These are phyloP conservation scores for Calycina herbarum DNA, from an alignment of 2,329 filamentous ascomycete genomes.

Conservation along the genomic window DNA sequence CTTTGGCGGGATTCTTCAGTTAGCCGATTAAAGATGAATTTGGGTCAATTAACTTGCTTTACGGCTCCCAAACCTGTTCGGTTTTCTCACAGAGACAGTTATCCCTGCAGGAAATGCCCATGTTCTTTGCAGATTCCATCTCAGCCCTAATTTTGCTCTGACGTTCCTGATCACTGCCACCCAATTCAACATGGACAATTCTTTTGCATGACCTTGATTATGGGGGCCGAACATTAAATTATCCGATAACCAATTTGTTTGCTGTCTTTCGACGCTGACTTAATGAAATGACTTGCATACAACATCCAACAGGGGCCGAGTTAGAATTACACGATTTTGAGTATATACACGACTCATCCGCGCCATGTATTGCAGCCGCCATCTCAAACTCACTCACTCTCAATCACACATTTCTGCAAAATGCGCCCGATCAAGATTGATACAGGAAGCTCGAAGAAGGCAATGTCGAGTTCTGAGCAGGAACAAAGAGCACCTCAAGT, in stretches of 20 bases:
- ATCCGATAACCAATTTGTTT: constrained; percentile 8
- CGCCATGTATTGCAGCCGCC: neutral
- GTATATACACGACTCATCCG: neutral
- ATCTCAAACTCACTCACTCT: neutral
- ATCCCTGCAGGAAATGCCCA: neutral
- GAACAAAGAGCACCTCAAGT: constrained; percentile 24
- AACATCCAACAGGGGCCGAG: constrained; percentile 3
- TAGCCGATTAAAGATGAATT: neutral
- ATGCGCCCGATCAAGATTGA: constrained; percentile 12
- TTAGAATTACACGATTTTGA: neutral
- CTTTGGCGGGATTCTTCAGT: neutral
- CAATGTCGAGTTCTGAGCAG: constrained; percentile 8
- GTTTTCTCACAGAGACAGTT: neutral
- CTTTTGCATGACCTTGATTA: constrained; percentile 3
- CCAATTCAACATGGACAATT: neutral
- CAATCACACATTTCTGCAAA: neutral
- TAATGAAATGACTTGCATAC: neutral
- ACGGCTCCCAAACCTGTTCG: neutral
- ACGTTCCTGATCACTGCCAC: constrained; percentile 1
- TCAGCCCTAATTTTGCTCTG: constrained; percentile 4
- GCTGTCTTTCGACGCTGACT: neutral
- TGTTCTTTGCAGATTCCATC: neutral
- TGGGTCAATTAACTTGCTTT: neutral
- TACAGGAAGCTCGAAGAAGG: neutral
- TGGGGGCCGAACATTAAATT: constrained; percentile 5